Conservation (phyloP, 31 red algal species). For the Asparagopsis taxiformis region DNA sequence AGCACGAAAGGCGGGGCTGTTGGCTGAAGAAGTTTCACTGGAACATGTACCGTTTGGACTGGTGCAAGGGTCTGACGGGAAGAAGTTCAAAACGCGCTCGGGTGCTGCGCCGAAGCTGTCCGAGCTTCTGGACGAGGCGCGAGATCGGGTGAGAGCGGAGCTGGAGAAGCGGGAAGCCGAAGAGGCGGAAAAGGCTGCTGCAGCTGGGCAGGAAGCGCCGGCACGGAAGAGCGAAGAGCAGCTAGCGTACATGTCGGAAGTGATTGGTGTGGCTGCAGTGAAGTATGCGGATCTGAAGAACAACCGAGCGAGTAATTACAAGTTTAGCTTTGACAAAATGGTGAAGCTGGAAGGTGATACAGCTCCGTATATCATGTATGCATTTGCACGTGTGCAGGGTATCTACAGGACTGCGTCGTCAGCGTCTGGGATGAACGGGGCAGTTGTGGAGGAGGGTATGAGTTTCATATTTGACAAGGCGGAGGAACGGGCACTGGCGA, state of each 20-base stretch:
- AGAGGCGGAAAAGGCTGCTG: constrained; percentile 21
- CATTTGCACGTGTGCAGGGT: constrained; percentile 83
- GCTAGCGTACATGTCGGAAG: constrained; percentile 62
- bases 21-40: constrained; percentile 59
- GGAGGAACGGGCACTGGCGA: constrained; percentile 70
- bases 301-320: constrained; percentile 88
- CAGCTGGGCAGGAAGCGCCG: constrained; percentile 28
- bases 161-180: constrained; percentile 54
- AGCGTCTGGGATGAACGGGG: constrained; percentile 16
- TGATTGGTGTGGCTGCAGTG: constrained; percentile 81
- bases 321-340: constrained; percentile 98
- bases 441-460: constrained; percentile 26
- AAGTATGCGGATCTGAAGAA: constrained; percentile 98
- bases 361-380: constrained; percentile 97
- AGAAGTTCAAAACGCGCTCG: constrained; percentile 99
- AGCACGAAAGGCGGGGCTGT: constrained; percentile 63
- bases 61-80: constrained; percentile 94
- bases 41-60: constrained; percentile 99
- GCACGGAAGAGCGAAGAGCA: constrained; percentile 48
- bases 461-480: constrained; percentile 57
- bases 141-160: constrained; percentile 62
- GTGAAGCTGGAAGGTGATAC: constrained; percentile 94
- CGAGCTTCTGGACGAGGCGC: constrained; percentile 91
- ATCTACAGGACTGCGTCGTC: constrained; percentile 79
- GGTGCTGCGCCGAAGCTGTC: constrained; percentile 90